Conservation (phyloP, 2,329 filamentous ascomycete genomes). For the Xylaria sp. region DNA sequence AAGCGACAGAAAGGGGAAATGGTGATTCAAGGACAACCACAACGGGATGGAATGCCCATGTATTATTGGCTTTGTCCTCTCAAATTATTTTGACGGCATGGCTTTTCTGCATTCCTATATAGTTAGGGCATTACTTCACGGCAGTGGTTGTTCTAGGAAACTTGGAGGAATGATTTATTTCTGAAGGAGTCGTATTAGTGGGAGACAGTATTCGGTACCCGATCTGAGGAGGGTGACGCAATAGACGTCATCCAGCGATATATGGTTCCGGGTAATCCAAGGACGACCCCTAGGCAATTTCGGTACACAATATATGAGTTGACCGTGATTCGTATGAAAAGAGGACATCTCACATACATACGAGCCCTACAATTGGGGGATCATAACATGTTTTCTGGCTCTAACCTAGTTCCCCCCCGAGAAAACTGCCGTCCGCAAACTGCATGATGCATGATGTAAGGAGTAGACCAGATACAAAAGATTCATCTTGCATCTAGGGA, state of each 20-base stretch:
- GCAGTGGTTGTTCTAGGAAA: not conserved
- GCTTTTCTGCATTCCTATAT: not conserved
- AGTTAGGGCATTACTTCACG: conserved; percentile 6
- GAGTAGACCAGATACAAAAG: not conserved
- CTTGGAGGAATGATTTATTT: not conserved
- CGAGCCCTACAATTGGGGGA: not conserved
- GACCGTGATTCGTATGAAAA: not conserved
- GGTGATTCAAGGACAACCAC: not conserved
- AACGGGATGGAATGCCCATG: not conserved
- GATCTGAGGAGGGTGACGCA: not conserved
- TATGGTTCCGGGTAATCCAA: not conserved
- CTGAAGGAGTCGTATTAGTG: not conserved
- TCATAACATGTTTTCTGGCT: not conserved
- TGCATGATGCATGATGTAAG: conserved; percentile 5
- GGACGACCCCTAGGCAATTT: not conserved
- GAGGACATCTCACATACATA: not conserved
- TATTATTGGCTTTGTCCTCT: conserved; percentile 14
- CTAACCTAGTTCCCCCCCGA: not conserved
- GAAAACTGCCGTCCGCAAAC: not conserved
- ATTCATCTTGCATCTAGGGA: not conserved
- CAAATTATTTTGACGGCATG: not conserved
- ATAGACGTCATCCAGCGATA: not conserved
- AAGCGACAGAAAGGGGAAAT: not conserved
- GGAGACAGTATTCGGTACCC: not conserved
- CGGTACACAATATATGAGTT: not conserved